Evolutionary conservation across 306 rosid species (phyloP).

Genomic region (Malus orientalis): DNA sequence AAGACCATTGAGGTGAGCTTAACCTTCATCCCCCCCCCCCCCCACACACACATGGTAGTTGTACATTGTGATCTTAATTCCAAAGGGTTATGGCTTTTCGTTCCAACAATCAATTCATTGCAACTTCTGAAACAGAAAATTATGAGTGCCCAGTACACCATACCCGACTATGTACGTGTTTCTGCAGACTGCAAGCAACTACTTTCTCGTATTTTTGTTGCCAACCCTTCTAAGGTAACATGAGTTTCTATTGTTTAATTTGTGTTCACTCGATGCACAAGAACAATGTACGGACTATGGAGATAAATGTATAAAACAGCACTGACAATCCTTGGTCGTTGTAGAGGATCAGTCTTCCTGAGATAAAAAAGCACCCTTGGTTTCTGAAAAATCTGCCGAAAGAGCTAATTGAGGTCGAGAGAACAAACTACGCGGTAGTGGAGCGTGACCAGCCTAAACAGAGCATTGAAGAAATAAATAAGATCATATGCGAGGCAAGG

Average conservation of each 20-base stretch:
- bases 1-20: slow-evolving; percentile 56
- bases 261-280: background rate
- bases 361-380: slow-evolving; percentile 85
- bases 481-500: slow-evolving; percentile 58
- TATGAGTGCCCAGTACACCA: slow-evolving; percentile 61
- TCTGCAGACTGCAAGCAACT: slow-evolving; percentile 64
- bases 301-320: background rate
- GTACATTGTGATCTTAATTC: background rate
- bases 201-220: slow-evolving; percentile 67
- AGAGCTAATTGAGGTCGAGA: slow-evolving; percentile 57
- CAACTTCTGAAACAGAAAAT: slow-evolving; percentile 61
- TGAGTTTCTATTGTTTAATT: background rate
- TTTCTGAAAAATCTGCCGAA: slow-evolving; percentile 59
- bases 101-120: background rate
- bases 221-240: slow-evolving; percentile 68
- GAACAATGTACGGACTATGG: background rate
- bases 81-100: background rate
- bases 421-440: slow-evolving; percentile 18
- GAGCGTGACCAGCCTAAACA: slow-evolving; percentile 36
- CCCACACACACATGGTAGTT: background rate
- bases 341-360: slow-evolving; percentile 70
- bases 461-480: slow-evolving; percentile 60
- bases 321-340: background rate
- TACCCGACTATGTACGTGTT: slow-evolving; percentile 71
- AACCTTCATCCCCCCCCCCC: background rate